phyloP scores from a whole-genome alignment of 257 asterid genomes.

The Anisodus tanguticus region DNA sequence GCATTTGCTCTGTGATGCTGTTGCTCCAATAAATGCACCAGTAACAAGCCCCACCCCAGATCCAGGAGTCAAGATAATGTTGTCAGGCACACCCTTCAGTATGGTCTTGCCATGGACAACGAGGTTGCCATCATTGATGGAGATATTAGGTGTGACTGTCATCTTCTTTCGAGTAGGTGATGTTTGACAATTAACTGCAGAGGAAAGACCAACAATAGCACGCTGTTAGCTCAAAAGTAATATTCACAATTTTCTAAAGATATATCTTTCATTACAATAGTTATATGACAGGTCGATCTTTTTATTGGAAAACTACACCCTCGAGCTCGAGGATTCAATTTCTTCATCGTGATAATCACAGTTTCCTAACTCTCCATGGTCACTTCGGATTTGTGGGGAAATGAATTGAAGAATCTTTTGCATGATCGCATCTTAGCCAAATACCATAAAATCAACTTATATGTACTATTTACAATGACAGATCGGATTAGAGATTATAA shows the following conservation, averaged over 20 bases:
- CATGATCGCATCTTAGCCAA: conserved; percentile 26
- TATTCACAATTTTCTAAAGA: not conserved
- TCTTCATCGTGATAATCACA: too few species aligned
- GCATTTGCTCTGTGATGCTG: conserved; percentile 47
- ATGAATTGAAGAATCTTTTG: not conserved
- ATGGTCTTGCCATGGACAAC: conserved; percentile 93
- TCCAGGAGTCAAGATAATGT: conserved; percentile 78
- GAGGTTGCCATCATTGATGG: conserved; percentile 81
- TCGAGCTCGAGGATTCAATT: conserved; percentile 49
- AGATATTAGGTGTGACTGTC: conserved; percentile 88
- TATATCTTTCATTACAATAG: too few species aligned
- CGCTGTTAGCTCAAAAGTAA: not conserved
- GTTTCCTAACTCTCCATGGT: too few species aligned
- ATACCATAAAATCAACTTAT: conserved; percentile 44
- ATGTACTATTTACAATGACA: not conserved
- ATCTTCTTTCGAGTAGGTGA: conserved; percentile 47
- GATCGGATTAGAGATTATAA: not conserved
- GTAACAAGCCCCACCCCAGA: conserved; percentile 75
- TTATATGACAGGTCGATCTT: too few species aligned
- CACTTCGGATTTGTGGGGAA: not conserved
- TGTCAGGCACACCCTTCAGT: conserved; percentile 82
- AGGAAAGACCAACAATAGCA: conserved; percentile 32
- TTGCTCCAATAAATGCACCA: conserved; percentile 91
- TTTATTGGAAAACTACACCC: too few species aligned
- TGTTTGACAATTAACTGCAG: conserved; percentile 51